Evolutionary conservation across 208 protist genomes (phyloP).

Genomic region (Acanthamoeba triangularis): DNA sequence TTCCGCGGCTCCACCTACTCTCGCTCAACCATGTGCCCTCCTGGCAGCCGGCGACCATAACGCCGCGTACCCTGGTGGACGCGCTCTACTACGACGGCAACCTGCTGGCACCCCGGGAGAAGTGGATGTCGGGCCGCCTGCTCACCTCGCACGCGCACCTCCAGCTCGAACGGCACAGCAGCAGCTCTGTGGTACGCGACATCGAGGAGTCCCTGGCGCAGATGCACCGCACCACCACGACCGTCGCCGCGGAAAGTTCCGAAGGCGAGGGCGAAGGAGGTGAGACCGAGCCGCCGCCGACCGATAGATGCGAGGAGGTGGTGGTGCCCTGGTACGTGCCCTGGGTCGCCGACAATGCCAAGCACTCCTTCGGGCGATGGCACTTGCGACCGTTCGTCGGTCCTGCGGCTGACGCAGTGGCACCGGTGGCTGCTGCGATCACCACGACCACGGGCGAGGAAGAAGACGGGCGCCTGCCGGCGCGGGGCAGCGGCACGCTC

Average conservation of each 20-base stretch:
- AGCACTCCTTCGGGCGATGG: neutral
- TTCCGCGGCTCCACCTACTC: neutral
- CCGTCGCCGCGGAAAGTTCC: neutral
- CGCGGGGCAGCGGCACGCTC: neutral
- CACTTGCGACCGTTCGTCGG: neutral
- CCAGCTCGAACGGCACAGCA: neutral
- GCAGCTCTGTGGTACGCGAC: neutral
- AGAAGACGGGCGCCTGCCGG: neutral
- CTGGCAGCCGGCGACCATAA: neutral
- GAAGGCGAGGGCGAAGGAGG: neutral
- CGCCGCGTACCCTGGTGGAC: neutral
- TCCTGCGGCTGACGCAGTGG: neutral
- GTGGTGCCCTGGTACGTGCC: neutral
- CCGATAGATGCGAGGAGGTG: neutral
- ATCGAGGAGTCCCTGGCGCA: neutral
- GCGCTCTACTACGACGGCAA: neutral
- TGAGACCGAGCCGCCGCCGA: neutral
- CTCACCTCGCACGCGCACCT: neutral
- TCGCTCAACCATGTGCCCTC: slow-evolving; percentile 1
- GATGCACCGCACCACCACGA: neutral
- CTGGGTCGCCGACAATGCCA: neutral
- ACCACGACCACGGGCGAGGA: neutral
- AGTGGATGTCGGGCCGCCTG: neutral
- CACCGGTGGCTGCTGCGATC: neutral
- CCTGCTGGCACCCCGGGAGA: neutral